Conservation (phyloP, 1,139 yeast species). For the Candida glucosophila region DNA sequence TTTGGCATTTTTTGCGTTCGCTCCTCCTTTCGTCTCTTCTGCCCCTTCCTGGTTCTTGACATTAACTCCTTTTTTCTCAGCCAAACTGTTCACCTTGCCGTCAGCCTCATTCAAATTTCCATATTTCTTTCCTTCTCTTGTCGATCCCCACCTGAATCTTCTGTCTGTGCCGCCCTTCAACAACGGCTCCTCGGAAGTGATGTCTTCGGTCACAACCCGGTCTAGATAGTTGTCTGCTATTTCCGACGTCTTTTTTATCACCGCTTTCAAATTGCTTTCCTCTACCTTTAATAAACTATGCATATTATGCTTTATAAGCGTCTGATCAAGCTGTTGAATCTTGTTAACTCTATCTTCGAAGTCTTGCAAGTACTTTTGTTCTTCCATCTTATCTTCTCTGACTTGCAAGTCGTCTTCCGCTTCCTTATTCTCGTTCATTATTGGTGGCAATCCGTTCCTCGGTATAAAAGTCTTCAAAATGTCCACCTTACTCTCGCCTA, state of each 20-base stretch:
- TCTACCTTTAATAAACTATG: slow-evolving; percentile 21
- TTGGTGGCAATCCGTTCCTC: no score
- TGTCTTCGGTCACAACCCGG: slow-evolving; percentile 28
- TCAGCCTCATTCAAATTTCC: slow-evolving; percentile 4
- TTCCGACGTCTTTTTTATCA: slow-evolving; percentile 17
- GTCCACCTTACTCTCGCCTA: no score
- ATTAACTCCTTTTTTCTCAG: slow-evolving; percentile 3
- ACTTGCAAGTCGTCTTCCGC: no score
- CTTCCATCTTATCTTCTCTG: slow-evolving; percentile 2
- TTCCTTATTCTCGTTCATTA: no score
- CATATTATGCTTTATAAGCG: slow-evolving; percentile 18
- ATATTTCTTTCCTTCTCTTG: slow-evolving; percentile 11
- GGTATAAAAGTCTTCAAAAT: no score
- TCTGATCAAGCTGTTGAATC: slow-evolving; percentile 21
- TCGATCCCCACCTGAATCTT: slow-evolving; percentile 26
- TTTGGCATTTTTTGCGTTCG: slow-evolving; percentile 5
- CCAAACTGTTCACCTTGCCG: slow-evolving; percentile 1
- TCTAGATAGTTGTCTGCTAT: slow-evolving; percentile 26
- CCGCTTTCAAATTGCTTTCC: slow-evolving; percentile 15
- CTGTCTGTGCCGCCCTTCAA: slow-evolving; percentile 17
- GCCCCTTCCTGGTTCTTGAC: slow-evolving; percentile 7
- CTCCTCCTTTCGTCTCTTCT: slow-evolving; percentile 7
- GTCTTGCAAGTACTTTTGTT: slow-evolving; percentile 5
- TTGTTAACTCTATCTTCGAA: slow-evolving; percentile 20
- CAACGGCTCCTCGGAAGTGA: slow-evolving; percentile 14